Percentiles rank a stretch among this genome's conserved stretches.
These are phyloP conservation scores for Exophiala oligosperma DNA, from an alignment of 2,329 filamentous ascomycete genomes.

Conservation along the genomic window DNA sequence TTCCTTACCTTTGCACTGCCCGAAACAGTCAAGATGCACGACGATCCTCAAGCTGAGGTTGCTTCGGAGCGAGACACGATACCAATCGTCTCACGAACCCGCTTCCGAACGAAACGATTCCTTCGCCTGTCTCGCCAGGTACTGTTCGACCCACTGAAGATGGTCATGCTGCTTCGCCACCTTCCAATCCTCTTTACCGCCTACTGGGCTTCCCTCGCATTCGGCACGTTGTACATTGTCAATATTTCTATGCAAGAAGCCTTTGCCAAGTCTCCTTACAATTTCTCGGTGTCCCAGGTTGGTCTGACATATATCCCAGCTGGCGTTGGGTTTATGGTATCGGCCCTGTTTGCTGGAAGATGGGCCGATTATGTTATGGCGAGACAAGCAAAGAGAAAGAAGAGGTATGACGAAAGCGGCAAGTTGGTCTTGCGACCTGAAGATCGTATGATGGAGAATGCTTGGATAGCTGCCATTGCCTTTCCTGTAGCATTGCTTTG, in stretches of 20 bases:
- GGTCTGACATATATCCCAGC: conserved; percentile 77
- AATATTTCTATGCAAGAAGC: conserved; percentile 75
- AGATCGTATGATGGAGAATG: conserved; percentile 80
- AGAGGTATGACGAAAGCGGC: conserved; percentile 66
- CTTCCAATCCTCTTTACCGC: conserved; percentile 73
- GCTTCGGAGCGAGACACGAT: no score
- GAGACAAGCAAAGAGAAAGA: conserved; percentile 69
- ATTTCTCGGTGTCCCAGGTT: conserved; percentile 66
- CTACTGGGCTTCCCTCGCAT: conserved; percentile 71
- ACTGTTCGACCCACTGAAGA: conserved; percentile 71
- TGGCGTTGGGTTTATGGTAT: conserved; percentile 69
- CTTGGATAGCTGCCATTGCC: conserved; percentile 70
- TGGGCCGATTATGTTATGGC: conserved; percentile 84
- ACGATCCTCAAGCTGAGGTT: conserved; percentile 56
- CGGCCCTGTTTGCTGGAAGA: conserved; percentile 67
- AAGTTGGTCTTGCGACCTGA: conserved; percentile 70
- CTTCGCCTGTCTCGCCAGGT: conserved; percentile 52
- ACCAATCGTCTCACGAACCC: no score
- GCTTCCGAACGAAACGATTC: no score
- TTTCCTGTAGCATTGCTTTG: conserved; percentile 71
- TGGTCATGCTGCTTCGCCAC: conserved; percentile 71
- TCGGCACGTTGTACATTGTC: conserved; percentile 72
- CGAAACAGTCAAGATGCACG: conserved; percentile 52
- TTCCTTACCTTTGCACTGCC: conserved; percentile 47
- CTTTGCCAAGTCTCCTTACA: conserved; percentile 67